phyloP scores from a whole-genome alignment of 345 rosid species.

The Melaleuca quinquenervia region DNA sequence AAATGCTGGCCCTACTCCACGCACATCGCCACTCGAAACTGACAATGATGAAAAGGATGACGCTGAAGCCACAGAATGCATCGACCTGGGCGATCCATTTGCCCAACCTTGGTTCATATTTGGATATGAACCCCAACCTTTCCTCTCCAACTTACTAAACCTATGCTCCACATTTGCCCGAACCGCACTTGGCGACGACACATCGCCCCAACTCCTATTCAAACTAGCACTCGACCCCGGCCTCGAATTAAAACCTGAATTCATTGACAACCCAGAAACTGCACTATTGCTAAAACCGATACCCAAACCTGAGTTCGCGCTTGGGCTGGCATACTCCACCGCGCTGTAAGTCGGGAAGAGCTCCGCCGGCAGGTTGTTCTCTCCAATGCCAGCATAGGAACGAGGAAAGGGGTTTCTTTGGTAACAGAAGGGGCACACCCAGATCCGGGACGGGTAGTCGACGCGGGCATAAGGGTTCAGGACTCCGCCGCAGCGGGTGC shows the following conservation, averaged over 20 bases:
- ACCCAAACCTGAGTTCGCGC: not conserved
- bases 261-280: not conserved
- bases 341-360: slow-evolving; percentile 90
- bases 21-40: slow-evolving; percentile 8
- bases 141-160: not conserved
- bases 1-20: slow-evolving; percentile 60
- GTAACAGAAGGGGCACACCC: slow-evolving; percentile 81
- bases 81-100: slow-evolving; percentile 36
- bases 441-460: slow-evolving; percentile 76
- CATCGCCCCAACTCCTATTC: slow-evolving; percentile 1
- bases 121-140: not conserved
- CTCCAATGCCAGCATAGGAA: slow-evolving; percentile 65
- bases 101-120: slow-evolving; percentile 4
- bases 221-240: not conserved
- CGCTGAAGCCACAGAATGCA: slow-evolving; percentile 18
- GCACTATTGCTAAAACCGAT: not conserved
- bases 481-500: slow-evolving; percentile 58
- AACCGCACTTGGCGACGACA: slow-evolving; percentile 2
- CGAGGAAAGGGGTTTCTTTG: slow-evolving; percentile 57
- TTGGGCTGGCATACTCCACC: slow-evolving; percentile 39
- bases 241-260: not conserved
- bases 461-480: slow-evolving; percentile 90
- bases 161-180: not conserved
- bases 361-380: slow-evolving; percentile 89
- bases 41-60: slow-evolving; percentile 19